These are phyloP conservation scores for Cutaneotrichosporon sp. DNA, from an alignment of 1,284 basidiomycete genomes.

Conservation along the genomic window DNA sequence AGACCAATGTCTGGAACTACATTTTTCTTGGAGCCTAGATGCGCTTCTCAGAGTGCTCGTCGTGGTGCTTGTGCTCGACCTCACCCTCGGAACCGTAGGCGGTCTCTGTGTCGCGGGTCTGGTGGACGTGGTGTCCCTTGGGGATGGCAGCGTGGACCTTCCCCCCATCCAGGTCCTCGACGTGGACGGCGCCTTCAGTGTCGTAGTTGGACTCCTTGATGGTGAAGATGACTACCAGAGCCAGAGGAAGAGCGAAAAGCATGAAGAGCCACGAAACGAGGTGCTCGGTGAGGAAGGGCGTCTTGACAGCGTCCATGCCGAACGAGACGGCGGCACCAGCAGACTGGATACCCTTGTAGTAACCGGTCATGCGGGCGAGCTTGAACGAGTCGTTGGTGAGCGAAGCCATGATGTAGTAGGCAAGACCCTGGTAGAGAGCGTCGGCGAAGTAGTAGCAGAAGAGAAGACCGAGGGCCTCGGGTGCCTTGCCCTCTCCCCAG, in stretches of 20 bases:
- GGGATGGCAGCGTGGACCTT: slow-evolving; percentile 29
- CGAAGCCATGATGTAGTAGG: slow-evolving; percentile 36
- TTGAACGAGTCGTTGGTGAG: slow-evolving; percentile 34
- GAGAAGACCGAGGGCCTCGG: slow-evolving; percentile 12
- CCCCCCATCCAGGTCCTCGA: slow-evolving; percentile 28
- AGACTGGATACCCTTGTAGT: slow-evolving; percentile 46
- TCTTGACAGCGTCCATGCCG: slow-evolving; percentile 53
- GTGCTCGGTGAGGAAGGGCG: slow-evolving; percentile 37
- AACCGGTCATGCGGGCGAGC: slow-evolving; percentile 45
- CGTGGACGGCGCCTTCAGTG: slow-evolving; percentile 21
- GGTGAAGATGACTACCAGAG: slow-evolving; percentile 27
- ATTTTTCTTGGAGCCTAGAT: too few species aligned
- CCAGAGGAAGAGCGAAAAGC: slow-evolving; percentile 33
- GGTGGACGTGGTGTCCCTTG: slow-evolving; percentile 22
- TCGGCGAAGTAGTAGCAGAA: slow-evolving; percentile 42
- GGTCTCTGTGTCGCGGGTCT: slow-evolving; percentile 1
- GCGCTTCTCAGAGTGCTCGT: not conserved
- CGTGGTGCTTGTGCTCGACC: slow-evolving; percentile 2
- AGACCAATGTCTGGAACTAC: too few species aligned
- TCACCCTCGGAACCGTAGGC: not conserved
- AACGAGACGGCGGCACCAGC: slow-evolving; percentile 50
- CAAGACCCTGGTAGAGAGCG: slow-evolving; percentile 45
- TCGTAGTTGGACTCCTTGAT: slow-evolving; percentile 35
- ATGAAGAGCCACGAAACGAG: slow-evolving; percentile 36
- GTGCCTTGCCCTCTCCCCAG: slow-evolving; percentile 5